Conservation (phyloP, 2,329 filamentous ascomycete genomes). For the Fusarium stilboides region DNA sequence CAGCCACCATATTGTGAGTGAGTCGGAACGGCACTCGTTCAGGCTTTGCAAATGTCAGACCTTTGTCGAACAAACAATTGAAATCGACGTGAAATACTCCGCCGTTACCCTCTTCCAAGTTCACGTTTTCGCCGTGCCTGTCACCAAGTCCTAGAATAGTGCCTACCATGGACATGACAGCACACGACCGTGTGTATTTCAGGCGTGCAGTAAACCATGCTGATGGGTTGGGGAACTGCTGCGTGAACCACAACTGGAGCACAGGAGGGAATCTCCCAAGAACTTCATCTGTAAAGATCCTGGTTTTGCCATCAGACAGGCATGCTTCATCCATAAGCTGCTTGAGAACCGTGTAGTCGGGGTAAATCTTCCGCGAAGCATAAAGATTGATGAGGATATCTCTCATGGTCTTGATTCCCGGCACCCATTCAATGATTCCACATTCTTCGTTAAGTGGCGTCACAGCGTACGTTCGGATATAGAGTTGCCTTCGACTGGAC, state of each 20-base stretch:
- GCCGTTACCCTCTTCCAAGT: slow-evolving; percentile 93
- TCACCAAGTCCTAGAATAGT: slow-evolving; percentile 95
- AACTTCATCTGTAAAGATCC: slow-evolving; percentile 79
- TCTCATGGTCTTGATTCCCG: slow-evolving; percentile 92
- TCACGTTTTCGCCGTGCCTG: slow-evolving; percentile 96
- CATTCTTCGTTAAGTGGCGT: slow-evolving; percentile 98
- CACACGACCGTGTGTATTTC: slow-evolving; percentile 91
- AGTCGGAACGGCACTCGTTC: slow-evolving; percentile 96
- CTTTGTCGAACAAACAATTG: slow-evolving; percentile 99
- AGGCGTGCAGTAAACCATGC: slow-evolving; percentile 92
- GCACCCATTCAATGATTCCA: slow-evolving; percentile 98
- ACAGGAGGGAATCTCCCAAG: slow-evolving; percentile 82
- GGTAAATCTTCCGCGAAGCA: slow-evolving; percentile 77
- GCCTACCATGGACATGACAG: slow-evolving; percentile 99
- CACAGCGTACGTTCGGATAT: slow-evolving; percentile 97
- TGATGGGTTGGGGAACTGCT: slow-evolving; percentile 93
- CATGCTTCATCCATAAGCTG: slow-evolving; percentile 75
- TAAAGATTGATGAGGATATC: slow-evolving; percentile 90
- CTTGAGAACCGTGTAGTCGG: slow-evolving; percentile 78
- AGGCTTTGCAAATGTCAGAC: slow-evolving; percentile 93
- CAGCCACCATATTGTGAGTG: slow-evolving; percentile 98
- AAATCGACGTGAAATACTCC: slow-evolving; percentile 98
- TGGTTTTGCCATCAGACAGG: slow-evolving; percentile 70
- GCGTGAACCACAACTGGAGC: slow-evolving; percentile 94
- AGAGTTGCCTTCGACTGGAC: slow-evolving; percentile 89